Evolutionary conservation across 148 eudicot genomes (phyloP), one percentile per base, ranked within the genome.

Genomic region (Fagopyrum esculentum): DNA sequence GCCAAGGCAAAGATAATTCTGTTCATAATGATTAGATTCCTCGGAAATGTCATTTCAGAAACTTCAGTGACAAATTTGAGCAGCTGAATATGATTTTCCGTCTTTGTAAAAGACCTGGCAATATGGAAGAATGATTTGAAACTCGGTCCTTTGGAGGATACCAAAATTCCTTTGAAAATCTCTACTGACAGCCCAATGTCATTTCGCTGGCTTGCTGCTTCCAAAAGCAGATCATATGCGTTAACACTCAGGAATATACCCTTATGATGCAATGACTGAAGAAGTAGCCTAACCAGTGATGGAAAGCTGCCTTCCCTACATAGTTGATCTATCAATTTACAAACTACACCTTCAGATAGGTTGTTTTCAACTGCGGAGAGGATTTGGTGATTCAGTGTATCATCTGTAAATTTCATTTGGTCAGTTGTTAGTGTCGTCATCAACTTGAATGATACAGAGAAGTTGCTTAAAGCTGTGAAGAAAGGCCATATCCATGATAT

Each of bases 1-100:
- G 81, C 90, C 75, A 90, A 86, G 60, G 93, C 90, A 75, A 44
- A 87, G 30, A 94, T 88, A 15, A 91, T 80, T 74, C 90, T 86
- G 83, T 94, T 94, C 82, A 90, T 10, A 75, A 91, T 85, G 64
- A 82, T 73, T 6, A 69, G 82, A 72, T 79, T 82, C 75, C 84
- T 84, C 3, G 87, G 87, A 68, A 77, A 75, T 35, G 83, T 80
- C 84, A 86, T 73, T 51, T 87, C 86, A 56, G 84, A 81, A 9
- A 94, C 77, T 76, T 88, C 89, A 77, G 52, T 75, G 46, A 94
- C 75, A 80, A 87, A 87, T 40, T 74, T 59, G 60, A 81, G 81
- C 55, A 91, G 80, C 72, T 74, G 72, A 13, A 47, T 44, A n/a
- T 50, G 66, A 60, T 88, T 87, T 19, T 81, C 82, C 50, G 66